phyloP scores from a whole-genome alignment of 2,329 filamentous ascomycete species.

The Hirsutella rhossiliensis region DNA sequence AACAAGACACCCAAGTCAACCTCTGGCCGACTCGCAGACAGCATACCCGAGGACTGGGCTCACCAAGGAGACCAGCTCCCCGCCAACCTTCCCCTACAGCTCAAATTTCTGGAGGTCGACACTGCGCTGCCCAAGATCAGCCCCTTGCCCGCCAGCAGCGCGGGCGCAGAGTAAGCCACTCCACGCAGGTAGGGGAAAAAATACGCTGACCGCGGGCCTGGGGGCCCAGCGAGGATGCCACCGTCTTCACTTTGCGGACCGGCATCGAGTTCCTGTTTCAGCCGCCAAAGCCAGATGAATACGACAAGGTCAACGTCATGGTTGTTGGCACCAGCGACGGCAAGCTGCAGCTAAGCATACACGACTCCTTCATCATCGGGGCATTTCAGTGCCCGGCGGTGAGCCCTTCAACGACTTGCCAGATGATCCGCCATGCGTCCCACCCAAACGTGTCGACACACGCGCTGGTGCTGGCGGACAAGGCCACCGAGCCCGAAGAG shows the following conservation, averaged over 20 bases:
- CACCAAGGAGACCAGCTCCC: slow-evolving; percentile 7
- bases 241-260: slow-evolving; percentile 56
- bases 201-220: no score
- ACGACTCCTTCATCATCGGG: slow-evolving; percentile 75
- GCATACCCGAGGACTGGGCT: slow-evolving; percentile 4
- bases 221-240: slow-evolving; percentile 33
- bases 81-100: slow-evolving; percentile 55
- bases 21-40: slow-evolving; percentile 6
- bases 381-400: slow-evolving; percentile 40
- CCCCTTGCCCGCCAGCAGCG: slow-evolving; percentile 48
- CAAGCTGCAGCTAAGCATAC: slow-evolving; percentile 65
- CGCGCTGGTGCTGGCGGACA: slow-evolving; percentile 46
- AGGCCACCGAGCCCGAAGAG: slow-evolving; percentile 18
- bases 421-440: slow-evolving; percentile 50
- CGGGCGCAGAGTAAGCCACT: slow-evolving; percentile 45
- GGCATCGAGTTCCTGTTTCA: slow-evolving; percentile 62
- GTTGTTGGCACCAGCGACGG: slow-evolving; percentile 62
- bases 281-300: slow-evolving; percentile 47
- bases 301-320: slow-evolving; percentile 69
- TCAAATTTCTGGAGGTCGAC: slow-evolving; percentile 66
- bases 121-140: slow-evolving; percentile 65
- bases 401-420: slow-evolving; percentile 10
- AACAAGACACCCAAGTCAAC: slow-evolving; percentile 12
- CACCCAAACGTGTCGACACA: slow-evolving; percentile 68
- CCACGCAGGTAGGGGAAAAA: no score